Evolutionary conservation across 1,284 basidiomycete species (phyloP).

Genomic region (Schizopora paradoxa): DNA sequence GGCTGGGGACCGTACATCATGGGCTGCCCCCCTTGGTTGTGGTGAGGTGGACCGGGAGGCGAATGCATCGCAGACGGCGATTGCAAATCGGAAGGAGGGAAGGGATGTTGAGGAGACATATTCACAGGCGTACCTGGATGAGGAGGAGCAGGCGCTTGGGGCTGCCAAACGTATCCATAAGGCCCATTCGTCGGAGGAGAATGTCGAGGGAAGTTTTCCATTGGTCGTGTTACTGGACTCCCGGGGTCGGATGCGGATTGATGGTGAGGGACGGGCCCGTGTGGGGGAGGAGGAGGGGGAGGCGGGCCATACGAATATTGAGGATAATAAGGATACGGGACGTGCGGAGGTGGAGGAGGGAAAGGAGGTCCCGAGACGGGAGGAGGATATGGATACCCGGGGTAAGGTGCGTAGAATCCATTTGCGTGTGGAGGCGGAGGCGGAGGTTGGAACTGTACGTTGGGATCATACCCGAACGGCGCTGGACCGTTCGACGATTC

Average conservation of each 20-base stretch:
- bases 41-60: neutral
- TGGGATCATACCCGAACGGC: slow-evolving; percentile 52
- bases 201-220: slow-evolving; percentile 30
- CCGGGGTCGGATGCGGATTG: slow-evolving; percentile 32
- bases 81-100: no score
- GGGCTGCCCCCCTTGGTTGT: slow-evolving; percentile 7
- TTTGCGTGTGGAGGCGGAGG: slow-evolving; percentile 22
- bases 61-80: slow-evolving; percentile 2
- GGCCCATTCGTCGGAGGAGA: slow-evolving; percentile 26
- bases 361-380: slow-evolving; percentile 26
- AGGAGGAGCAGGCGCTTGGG: slow-evolving; percentile 19
- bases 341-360: slow-evolving; percentile 33
- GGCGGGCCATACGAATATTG: slow-evolving; percentile 35
- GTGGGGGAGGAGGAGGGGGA: slow-evolving; percentile 23
- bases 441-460: slow-evolving; percentile 36
- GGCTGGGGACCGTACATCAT: slow-evolving; percentile 9
- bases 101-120: no score
- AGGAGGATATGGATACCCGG: slow-evolving; percentile 30
- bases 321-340: slow-evolving; percentile 35
- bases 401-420: slow-evolving; percentile 26
- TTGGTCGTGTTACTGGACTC: slow-evolving; percentile 25
- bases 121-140: no score
- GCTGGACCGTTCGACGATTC: slow-evolving; percentile 42
- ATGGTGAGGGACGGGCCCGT: slow-evolving; percentile 23
- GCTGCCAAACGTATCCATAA: slow-evolving; percentile 31